Percentiles rank a stretch among this genome's conserved stretches.
Evolutionary conservation across 2,329 filamentous ascomycete genomes (phyloP).

Genomic region (Graphium sp.): DNA sequence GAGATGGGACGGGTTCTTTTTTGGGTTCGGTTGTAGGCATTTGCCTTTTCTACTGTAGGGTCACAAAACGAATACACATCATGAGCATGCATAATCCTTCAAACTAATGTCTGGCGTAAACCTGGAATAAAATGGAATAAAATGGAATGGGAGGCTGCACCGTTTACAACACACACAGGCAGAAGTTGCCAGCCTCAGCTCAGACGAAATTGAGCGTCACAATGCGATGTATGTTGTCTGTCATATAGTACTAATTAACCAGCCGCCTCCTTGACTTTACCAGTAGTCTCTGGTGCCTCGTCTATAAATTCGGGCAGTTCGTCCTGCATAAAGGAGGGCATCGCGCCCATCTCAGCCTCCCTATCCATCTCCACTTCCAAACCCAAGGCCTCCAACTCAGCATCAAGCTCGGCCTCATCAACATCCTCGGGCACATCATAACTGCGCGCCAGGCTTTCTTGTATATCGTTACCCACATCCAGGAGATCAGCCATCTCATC

Average conservation of each 20-base stretch:
- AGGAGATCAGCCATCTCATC: constrained; percentile 98
- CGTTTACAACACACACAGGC: background rate
- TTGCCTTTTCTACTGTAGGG: no score
- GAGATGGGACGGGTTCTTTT: background rate
- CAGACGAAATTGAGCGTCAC: background rate
- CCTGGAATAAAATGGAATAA: no score
- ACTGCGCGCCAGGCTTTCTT: constrained; percentile 77
- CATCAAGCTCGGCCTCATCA: constrained; percentile 89
- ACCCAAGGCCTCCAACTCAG: constrained; percentile 84
- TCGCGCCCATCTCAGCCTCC: constrained; percentile 32
- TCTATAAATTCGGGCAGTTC: constrained; percentile 85
- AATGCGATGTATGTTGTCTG: no score
- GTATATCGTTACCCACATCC: constrained; percentile 96
- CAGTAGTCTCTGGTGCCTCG: constrained; percentile 57
- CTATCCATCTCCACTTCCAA: constrained; percentile 85
- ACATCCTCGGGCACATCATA: constrained; percentile 97
- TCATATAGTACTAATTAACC: no score
- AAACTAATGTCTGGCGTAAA: no score
- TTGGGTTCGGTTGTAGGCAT: no score
- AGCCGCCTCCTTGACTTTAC: constrained; percentile 71
- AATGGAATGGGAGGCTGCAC: no score
- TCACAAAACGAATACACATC: no score
- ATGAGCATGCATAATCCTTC: no score
- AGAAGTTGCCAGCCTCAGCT: background rate
- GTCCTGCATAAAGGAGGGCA: constrained; percentile 81